Evolutionary conservation across 73 alveolate species (phyloP), one percentile per base, ranked within the genome.

Genomic region (Symbiodinium pilosum): DNA sequence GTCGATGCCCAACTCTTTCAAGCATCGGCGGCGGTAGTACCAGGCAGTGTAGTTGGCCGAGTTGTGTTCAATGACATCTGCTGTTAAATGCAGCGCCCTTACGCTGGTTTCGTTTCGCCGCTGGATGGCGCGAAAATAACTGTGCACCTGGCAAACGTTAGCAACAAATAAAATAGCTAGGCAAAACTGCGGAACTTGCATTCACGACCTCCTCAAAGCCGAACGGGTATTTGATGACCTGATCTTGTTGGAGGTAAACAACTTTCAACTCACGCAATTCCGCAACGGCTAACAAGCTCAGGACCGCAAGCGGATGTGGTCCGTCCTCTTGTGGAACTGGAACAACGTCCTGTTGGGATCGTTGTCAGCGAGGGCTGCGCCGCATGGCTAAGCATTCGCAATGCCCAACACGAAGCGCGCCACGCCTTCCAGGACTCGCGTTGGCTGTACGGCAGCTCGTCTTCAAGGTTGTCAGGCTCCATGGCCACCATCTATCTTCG

Each of bases 31-130:
- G 7, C 98, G 73, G 59, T 92, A 92, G 83, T 92, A 92, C 98
- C 98, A 92, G 18, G 98, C 98, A 1, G 98, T 92, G 91, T 92
- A 92, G 42, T 92, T 92, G 64, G 98, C 98, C 2, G 92, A 73
- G 98, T 92, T 92, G 91, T 92, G 91, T 39, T 92, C 92, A 41
- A 92, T 92, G 43, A 92, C 98, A 34, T 92, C 91, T 2, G 98
- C 98, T 30, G 98, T 92, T 43, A 92, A 71, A 34, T 73, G 83
- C 42, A 92, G 39, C 32, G 91, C 98, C 42, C 98, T 68, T 38
- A 43, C 42, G 98, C 92, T 73, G 84, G 91, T 73, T 36, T 92
- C 98, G 32, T 75, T 75, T 40, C 83, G 75, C 92, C 73, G 98
- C 83, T 92, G 98, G 21, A 92, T 75, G 39, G 98, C 98, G 4